Conservation (phyloP, 2,329 filamentous ascomycete species). For the Aspergillus novoparasiticus region DNA sequence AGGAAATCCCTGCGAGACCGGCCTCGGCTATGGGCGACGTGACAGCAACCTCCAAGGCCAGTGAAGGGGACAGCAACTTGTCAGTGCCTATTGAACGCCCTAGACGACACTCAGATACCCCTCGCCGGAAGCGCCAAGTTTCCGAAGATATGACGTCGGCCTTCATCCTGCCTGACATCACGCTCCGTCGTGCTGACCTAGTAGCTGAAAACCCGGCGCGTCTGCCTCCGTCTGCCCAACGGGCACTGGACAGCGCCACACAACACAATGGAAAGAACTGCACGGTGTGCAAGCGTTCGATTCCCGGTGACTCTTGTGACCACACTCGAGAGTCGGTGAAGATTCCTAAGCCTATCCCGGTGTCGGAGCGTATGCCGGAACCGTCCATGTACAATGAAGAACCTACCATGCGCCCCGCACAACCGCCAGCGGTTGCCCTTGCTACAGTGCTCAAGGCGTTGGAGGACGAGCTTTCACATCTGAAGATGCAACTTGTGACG, state of each 20-base stretch:
- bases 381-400: slow-evolving; percentile 54
- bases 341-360: slow-evolving; percentile 54
- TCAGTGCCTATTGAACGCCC: slow-evolving; percentile 33
- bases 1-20: slow-evolving; percentile 36
- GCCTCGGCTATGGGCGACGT: slow-evolving; percentile 39
- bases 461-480: slow-evolving; percentile 75
- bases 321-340: slow-evolving; percentile 39
- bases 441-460: slow-evolving; percentile 81
- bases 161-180: slow-evolving; percentile 67
- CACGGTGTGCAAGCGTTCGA: slow-evolving; percentile 56
- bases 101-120: slow-evolving; percentile 47
- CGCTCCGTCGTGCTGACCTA: slow-evolving; percentile 44
- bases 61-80: slow-evolving; percentile 34
- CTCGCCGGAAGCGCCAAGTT: slow-evolving; percentile 53
- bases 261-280: slow-evolving; percentile 58
- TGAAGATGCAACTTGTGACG: slow-evolving; percentile 69
- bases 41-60: slow-evolving; percentile 34
- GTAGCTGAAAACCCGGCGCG: slow-evolving; percentile 32
- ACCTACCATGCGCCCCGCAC: slow-evolving; percentile 63
- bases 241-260: slow-evolving; percentile 45
- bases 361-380: slow-evolving; percentile 52
- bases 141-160: slow-evolving; percentile 63
- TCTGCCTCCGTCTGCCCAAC: slow-evolving; percentile 43
- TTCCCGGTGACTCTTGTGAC: slow-evolving; percentile 38
- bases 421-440: slow-evolving; percentile 71